Conservation (phyloP, 768 basidiomycete genomes). For the Leccinum variicolor region DNA sequence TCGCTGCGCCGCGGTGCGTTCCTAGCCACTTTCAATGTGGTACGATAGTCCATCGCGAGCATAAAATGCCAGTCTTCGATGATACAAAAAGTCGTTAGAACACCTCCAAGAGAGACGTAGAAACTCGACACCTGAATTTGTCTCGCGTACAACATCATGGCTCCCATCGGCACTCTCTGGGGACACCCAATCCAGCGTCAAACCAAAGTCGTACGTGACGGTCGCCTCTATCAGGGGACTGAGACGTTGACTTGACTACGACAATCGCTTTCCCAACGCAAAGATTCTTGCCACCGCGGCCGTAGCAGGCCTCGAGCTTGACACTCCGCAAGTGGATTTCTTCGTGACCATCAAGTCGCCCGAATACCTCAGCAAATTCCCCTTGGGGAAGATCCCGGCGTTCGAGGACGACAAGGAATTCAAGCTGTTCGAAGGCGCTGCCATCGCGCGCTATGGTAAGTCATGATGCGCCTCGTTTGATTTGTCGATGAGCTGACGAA, state of each 20-base stretch:
- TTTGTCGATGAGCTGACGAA: background rate
- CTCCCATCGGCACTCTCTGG: conserved; percentile 27
- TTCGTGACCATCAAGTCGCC: conserved; percentile 23
- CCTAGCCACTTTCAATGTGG: background rate
- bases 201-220: conserved; percentile 24
- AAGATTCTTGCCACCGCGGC: conserved; percentile 26
- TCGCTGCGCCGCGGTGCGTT: background rate
- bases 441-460: conserved; percentile 29
- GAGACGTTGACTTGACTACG: background rate
- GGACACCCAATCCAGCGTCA: conserved; percentile 24
- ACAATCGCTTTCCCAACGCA: background rate
- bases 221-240: background rate
- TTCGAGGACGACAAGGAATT: conserved; percentile 25
- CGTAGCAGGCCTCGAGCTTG: conserved; percentile 25
- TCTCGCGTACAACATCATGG: conserved; percentile 20
- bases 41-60: background rate
- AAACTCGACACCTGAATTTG: background rate
- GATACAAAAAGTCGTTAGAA: background rate
- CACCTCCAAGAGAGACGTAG: background rate
- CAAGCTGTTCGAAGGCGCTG: conserved; percentile 25
- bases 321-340: conserved; percentile 21
- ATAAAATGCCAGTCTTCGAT: conserved; percentile 9
- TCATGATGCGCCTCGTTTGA: background rate
- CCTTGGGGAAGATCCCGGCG: conserved; percentile 26
- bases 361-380: conserved; percentile 30